Evolutionary conservation across 345 rosid species (phyloP), one percentile per base, ranked within the genome.

Genomic region (Citrus cavaleriei): DNA sequence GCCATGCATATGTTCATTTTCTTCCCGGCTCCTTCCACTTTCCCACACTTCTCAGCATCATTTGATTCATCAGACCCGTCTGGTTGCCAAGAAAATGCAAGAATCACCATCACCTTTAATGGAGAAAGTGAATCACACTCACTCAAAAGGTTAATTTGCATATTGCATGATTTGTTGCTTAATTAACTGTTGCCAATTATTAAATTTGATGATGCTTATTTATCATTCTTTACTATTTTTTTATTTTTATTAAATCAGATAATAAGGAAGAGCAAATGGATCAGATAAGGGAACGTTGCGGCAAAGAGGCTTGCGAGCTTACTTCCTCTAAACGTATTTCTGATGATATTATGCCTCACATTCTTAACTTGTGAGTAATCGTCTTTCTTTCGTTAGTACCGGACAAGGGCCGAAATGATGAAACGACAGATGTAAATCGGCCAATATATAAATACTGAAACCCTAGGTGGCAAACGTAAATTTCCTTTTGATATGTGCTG

Each of bases 301-400:
- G 82, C 38, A 88, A 91, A 81, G 90, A 83, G 77, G 90, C 91
- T 30, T 88, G 81, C 64, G 92, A 91, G n/a, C 67, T 65, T 71
- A 46, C 34, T 14, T 28, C 85, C 24, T 57, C 30, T 28, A 79
- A 73, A 63, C 83, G 68, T 4, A 4, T 57, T 34, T 73, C 77
- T 71, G 94, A 89, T 79, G 59, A 66, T 68, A 87, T 93, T 73
- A 81, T 94, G 68, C 97, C 97, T 76, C 98, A 89, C 77, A 78
- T 94, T 74, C 95, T 93, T 77, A 94, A 89, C 82, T 68, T 94
- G 98, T 93, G 42, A 86, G 96, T 46, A 46, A 46, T 46, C 18
- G 18, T 46, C 1, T 46, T 12, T 13, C 51, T 12, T 46, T 46
- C 51, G 51, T 46, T 46, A 13, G 13, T 13, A 13, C 51, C 51